A percentile compares a stretch with the other conserved stretches of the same genome.
phyloP scores from a whole-genome alignment of 179 eudicot genomes.

The Silene coronaria region DNA sequence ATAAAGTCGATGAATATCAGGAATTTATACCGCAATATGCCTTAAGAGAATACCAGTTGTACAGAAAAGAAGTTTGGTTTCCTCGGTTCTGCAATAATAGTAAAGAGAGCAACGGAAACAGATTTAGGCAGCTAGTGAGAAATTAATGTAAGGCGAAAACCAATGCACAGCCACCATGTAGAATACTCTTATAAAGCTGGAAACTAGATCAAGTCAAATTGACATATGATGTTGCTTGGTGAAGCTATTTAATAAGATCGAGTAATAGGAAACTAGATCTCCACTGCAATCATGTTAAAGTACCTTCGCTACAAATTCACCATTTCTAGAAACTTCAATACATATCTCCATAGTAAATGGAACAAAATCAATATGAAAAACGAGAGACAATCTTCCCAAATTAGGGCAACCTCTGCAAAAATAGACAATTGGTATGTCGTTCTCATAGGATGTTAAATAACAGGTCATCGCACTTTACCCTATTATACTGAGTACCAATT shows the following conservation, averaged over 20 bases:
- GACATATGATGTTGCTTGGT: background rate
- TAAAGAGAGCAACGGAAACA: conserved; percentile 1
- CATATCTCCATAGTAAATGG: background rate
- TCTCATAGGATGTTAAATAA: background rate
- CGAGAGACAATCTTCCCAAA: background rate
- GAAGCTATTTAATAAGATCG: background rate
- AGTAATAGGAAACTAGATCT: background rate
- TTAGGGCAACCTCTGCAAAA: background rate
- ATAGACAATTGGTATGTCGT: background rate
- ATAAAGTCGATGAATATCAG: background rate
- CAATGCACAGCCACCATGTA: background rate
- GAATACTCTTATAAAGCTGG: background rate
- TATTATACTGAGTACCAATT: background rate
- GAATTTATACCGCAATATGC: conserved; percentile 59
- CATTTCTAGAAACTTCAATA: background rate
- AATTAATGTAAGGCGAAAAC: background rate
- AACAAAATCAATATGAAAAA: background rate
- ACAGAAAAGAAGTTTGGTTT: conserved; percentile 89
- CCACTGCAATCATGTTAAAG: background rate
- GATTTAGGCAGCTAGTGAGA: background rate
- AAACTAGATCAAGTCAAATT: background rate
- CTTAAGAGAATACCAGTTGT: conserved; percentile 94
- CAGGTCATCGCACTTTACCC: background rate
- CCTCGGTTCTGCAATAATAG: conserved; percentile 52
- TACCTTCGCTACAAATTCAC: background rate